phyloP scores from a whole-genome alignment of 108 stramenopile species.

The Pseudonitzschia pungens region DNA sequence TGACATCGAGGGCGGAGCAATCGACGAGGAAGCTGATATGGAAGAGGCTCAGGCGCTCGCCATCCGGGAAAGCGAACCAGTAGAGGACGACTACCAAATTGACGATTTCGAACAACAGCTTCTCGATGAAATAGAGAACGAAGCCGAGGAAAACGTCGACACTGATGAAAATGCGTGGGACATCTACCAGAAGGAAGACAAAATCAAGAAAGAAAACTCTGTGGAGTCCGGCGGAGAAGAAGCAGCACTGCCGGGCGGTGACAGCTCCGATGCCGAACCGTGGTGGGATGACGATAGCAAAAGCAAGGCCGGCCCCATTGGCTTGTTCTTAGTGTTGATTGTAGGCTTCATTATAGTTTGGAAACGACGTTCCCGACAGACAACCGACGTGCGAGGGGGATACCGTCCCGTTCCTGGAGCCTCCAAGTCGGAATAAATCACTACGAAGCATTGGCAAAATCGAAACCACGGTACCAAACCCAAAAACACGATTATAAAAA shows the following conservation, averaged over 20 bases:
- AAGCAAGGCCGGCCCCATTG: no score
- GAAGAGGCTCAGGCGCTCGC: background rate
- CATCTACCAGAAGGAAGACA: background rate
- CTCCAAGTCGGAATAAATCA: background rate
- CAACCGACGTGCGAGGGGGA: background rate
- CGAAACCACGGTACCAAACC: background rate
- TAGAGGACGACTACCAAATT: background rate
- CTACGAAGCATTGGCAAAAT: constrained; percentile 14
- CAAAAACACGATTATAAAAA: background rate
- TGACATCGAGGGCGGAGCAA: no score
- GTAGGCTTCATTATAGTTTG: background rate
- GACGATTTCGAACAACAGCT: background rate
- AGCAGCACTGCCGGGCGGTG: background rate
- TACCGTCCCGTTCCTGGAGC: constrained; percentile 9
- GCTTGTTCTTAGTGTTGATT: background rate
- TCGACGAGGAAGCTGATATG: background rate
- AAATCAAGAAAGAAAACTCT: background rate
- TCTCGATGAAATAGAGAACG: background rate
- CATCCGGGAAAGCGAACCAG: background rate
- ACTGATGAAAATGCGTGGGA: background rate
- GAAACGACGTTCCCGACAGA: background rate
- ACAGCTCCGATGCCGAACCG: background rate
- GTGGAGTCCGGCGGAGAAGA: background rate
- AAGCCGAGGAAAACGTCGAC: constrained; percentile 8
- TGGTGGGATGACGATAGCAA: no score